Percentiles rank a stretch among this genome's conserved stretches.
Evolutionary conservation across 768 basidiomycete species (phyloP).

Genomic region (Trametes sanguinea): DNA sequence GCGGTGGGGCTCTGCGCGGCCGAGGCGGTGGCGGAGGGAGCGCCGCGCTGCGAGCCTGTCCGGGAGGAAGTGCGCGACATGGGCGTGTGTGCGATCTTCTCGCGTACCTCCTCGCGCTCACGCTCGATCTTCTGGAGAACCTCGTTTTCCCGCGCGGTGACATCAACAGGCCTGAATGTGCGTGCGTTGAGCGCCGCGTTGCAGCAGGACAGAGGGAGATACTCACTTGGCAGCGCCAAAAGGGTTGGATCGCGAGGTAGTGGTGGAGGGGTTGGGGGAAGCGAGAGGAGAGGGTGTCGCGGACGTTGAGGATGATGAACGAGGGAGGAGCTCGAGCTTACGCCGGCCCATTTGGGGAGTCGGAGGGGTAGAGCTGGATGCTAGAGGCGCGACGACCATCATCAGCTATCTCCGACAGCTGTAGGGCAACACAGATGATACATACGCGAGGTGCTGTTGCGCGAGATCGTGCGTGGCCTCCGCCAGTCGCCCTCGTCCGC

Average conservation of each 20-base stretch:
- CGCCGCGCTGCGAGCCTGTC: conserved; percentile 32
- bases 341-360: conserved; percentile 78
- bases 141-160: conserved; percentile 72
- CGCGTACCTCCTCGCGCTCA: conserved; percentile 48
- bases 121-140: conserved; percentile 71
- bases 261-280: conserved; percentile 70
- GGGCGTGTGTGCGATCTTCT: conserved; percentile 37
- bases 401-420: background rate
- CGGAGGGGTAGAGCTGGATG: conserved; percentile 72
- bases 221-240: conserved; percentile 85
- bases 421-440: background rate
- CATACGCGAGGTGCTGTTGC: conserved; percentile 65
- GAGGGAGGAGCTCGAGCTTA: conserved; percentile 85
- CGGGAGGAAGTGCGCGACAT: conserved; percentile 49
- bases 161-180: conserved; percentile 75
- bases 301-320: conserved; percentile 61
- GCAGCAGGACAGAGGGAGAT: background rate
- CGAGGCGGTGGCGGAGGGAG: conserved; percentile 20
- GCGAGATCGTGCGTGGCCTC: conserved; percentile 45
- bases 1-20: conserved; percentile 7
- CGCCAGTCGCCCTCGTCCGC: conserved; percentile 78
- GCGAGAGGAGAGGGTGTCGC: conserved; percentile 73
- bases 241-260: conserved; percentile 60
- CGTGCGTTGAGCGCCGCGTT: background rate
- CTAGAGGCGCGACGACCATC: conserved; percentile 38